These are phyloP conservation scores for Blastocladiella emersonii DNA, from an alignment of 371 early-diverging fungal genomes.

Conservation along the genomic window DNA sequence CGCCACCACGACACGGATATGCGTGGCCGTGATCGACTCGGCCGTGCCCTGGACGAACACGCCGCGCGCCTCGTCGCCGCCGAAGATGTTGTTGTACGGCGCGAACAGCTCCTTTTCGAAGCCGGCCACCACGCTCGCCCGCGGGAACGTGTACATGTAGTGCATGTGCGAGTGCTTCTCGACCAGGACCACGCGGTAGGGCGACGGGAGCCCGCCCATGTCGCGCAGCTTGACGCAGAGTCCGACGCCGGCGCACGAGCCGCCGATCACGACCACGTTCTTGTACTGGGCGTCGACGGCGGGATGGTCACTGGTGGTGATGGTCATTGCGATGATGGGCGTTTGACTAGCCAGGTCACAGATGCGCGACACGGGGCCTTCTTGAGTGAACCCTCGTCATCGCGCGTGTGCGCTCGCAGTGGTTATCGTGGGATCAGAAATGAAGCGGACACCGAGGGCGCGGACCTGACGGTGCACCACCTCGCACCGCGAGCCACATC, in stretches of 20 bases:
- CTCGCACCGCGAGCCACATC: too few species aligned
- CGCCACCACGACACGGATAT: conserved; percentile 33
- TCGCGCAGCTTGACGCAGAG: not conserved
- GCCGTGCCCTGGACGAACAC: conserved; percentile 36
- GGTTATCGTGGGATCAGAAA: too few species aligned
- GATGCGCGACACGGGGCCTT: too few species aligned
- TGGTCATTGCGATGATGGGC: too few species aligned
- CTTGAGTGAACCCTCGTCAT: too few species aligned
- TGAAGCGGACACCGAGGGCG: too few species aligned
- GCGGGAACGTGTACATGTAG: conserved; percentile 48
- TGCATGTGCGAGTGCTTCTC: conserved; percentile 43
- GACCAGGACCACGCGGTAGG: conserved; percentile 38
- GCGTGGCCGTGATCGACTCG: conserved; percentile 25
- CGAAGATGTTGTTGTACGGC: conserved; percentile 34
- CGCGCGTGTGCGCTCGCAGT: too few species aligned
- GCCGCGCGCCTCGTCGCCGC: conserved; percentile 27
- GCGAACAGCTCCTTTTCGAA: conserved; percentile 45
- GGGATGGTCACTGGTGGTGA: too few species aligned
- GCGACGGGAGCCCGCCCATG: conserved; percentile 13
- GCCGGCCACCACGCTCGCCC: conserved; percentile 38
- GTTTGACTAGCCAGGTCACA: too few species aligned
- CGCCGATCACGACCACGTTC: conserved; percentile 39
- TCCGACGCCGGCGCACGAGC: conserved; percentile 28
- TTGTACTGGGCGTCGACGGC: conserved; percentile 9
- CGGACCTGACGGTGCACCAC: too few species aligned